Evolutionary conservation across 805 yeast genomes (phyloP), one percentile per base, ranked within the genome.

Genomic region (Metschnikowia arizonensis): DNA sequence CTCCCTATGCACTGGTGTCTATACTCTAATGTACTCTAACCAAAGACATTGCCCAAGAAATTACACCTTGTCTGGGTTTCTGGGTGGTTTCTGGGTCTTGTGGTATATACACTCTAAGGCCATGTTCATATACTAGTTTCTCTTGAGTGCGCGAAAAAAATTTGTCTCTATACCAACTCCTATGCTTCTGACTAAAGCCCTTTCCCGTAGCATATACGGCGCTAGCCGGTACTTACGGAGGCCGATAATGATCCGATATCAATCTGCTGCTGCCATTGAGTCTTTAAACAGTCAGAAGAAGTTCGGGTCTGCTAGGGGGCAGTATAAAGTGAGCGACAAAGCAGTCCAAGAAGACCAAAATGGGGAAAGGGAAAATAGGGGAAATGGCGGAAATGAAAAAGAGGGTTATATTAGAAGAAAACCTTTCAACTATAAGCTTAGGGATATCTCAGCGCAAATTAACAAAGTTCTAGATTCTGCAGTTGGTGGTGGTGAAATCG

Each of bases 401-500:
- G n/a, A n/a, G n/a, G n/a, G n/a, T n/a, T n/a, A n/a, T 15, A 12
- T 12, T 12, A 30, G 33, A 24, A 6, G 38, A n/a, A 12, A 21
- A 4, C 32, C 40, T 7, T 6, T n/a, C 10, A 39, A 65, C 56
- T 49, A 59, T 11, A 67, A 66, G 48, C 56, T 69, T 40, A 53
- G 56, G 14, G 74, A 69, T 46, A 65, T 71, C 30, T 49, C 64
- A 11, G 50, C 51, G 9, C 74, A 69, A 50, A 59, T 71, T 36
- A 44, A 48, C 8, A 46, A 48, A 4, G 57, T 69, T 1, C 60
- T 65, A 25, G 48, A 54, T 14, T 46, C 56, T 3, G 41, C 44
- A 6, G 19, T 53, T 5, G 40, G 45, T 12, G 32, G 37, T 9
- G 61, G 58, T 30, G n/a, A n/a, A n/a, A 49, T 66, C 24, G 26